Evolutionary conservation across 148 eudicot species (phyloP).

Genomic region (Heliosperma pusillum): DNA sequence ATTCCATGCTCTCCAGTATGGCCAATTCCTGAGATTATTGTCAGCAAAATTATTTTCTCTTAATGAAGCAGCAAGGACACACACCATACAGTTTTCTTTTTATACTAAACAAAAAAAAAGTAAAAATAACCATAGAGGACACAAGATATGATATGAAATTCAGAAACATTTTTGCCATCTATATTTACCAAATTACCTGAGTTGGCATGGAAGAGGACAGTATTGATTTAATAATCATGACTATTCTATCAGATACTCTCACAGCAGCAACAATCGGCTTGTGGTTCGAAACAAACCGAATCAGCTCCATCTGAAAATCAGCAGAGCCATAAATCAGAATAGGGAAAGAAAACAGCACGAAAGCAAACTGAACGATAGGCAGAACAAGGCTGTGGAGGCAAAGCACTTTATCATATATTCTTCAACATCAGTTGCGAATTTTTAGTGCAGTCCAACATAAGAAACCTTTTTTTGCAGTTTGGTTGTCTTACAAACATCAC

Average conservation of each 20-base stretch:
- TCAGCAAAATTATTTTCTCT: neutral
- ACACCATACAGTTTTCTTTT: neutral
- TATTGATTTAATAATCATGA: conserved; percentile 45
- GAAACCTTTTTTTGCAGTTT: neutral
- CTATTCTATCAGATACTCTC: conserved; percentile 63
- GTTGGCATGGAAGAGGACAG: conserved; percentile 51
- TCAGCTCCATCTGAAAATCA: conserved; percentile 72
- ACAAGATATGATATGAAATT: neutral
- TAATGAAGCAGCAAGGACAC: neutral
- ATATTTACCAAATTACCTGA: conserved; percentile 38
- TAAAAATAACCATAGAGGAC: neutral
- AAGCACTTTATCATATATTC: neutral
- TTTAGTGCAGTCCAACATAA: neutral
- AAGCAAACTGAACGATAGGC: conserved; percentile 10
- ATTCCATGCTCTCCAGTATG: conserved; percentile 84
- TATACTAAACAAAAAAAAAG: neutral
- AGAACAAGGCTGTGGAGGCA: neutral
- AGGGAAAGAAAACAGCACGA: neutral
- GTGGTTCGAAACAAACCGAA: conserved; percentile 63
- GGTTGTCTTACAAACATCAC: neutral
- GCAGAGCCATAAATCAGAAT: conserved; percentile 17
- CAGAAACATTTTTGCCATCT: neutral
- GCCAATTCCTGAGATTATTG: conserved; percentile 57
- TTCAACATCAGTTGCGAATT: neutral
- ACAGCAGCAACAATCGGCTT: conserved; percentile 77